These are phyloP conservation scores for Hylodesmum podocarpum DNA, from an alignment of 306 rosid species.

Conservation along the genomic window DNA sequence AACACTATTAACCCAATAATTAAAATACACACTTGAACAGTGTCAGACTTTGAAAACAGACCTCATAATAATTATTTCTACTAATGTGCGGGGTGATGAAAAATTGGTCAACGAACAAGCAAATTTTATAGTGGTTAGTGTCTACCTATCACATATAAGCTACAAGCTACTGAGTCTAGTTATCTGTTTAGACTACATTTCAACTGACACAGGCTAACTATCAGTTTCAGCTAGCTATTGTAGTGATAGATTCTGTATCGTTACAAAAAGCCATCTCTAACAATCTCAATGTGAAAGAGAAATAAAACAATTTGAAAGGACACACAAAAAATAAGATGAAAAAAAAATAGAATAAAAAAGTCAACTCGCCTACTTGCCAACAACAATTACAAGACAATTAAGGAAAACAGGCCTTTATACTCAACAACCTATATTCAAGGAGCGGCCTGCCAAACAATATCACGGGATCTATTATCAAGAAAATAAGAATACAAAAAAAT, in stretches of 20 bases:
- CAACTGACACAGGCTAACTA: background rate
- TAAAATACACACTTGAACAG: background rate
- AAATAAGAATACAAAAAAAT: slow-evolving; percentile 14
- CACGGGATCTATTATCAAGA: slow-evolving; percentile 6
- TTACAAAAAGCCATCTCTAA: too few relatives aligned
- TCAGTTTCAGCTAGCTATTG: background rate
- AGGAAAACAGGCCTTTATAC: background rate
- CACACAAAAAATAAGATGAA: background rate
- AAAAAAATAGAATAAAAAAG: background rate
- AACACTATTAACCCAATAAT: background rate
- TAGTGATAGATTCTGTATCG: background rate
- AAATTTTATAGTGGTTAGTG: background rate
- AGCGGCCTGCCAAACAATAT: background rate
- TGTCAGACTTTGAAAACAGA: background rate
- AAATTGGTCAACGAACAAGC: background rate
- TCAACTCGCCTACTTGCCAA: background rate
- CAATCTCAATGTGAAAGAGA: background rate
- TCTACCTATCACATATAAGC: background rate
- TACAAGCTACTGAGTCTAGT: background rate
- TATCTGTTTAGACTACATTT: background rate
- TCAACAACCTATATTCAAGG: slow-evolving; percentile 9
- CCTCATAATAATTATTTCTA: slow-evolving; percentile 2
- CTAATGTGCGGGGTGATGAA: background rate
- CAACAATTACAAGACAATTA: background rate
- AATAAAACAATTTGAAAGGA: background rate